A percentile compares a stretch with the other conserved stretches of the same genome.
phyloP scores from a whole-genome alignment of 495 filamentous ascomycete species.

The Jackrogersella multiformis region DNA sequence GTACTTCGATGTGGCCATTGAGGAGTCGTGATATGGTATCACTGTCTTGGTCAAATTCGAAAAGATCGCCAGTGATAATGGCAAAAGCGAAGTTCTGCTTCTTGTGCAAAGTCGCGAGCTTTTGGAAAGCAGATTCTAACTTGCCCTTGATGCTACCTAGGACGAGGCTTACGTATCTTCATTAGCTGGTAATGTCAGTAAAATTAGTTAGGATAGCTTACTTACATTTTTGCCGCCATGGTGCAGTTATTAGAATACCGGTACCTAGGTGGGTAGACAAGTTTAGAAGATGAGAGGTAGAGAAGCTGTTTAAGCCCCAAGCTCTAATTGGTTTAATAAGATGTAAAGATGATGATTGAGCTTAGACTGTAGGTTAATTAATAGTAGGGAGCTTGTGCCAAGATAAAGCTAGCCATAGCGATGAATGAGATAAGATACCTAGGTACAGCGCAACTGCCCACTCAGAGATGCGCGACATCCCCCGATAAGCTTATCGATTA shows the following conservation, averaged over 20 bases:
- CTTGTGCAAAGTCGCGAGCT: conserved; percentile 76
- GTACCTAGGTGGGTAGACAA: too few species aligned
- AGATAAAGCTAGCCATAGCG: too few species aligned
- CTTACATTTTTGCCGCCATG: conserved; percentile 80
- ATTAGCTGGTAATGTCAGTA: conserved; percentile 44
- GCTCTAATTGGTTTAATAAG: conserved; percentile 3
- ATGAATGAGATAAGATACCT: neutral
- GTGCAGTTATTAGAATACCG: conserved; percentile 11
- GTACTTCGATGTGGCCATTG: conserved; percentile 72
- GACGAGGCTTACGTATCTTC: conserved; percentile 68
- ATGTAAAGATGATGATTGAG: neutral
- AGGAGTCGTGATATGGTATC: conserved; percentile 71
- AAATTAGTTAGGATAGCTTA: conserved; percentile 10
- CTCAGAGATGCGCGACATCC: too few species aligned
- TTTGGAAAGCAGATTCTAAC: conserved; percentile 75
- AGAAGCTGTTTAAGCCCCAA: conserved; percentile 9
- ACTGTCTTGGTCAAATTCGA: conserved; percentile 65
- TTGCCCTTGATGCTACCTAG: conserved; percentile 81
- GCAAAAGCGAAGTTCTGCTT: conserved; percentile 90
- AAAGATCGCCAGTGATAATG: conserved; percentile 85
- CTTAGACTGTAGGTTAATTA: too few species aligned
- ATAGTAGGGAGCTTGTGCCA: too few species aligned
- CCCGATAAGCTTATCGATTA: conserved; percentile 10
- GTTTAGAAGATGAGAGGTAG: neutral
- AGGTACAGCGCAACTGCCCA: too few species aligned